phyloP scores from a whole-genome alignment of 352 stramenopile genomes.

The Pythium apleroticum region DNA sequence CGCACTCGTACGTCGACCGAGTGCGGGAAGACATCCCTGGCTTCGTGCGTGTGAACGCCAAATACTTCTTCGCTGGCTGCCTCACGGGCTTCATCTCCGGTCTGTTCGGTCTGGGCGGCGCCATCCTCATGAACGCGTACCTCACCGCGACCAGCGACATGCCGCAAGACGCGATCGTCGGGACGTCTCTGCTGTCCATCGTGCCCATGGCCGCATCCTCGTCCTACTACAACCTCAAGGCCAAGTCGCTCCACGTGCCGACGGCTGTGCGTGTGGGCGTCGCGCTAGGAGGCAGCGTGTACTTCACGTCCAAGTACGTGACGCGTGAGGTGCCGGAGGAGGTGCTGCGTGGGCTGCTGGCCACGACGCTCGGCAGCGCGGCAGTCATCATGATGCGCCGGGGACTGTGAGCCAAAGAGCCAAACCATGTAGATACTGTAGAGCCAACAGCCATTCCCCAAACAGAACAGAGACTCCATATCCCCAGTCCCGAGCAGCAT shows the following conservation, averaged over 20 bases:
- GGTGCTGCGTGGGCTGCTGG: slow-evolving; percentile 61
- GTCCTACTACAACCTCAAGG: slow-evolving; percentile 68
- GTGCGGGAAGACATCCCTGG: slow-evolving; percentile 32
- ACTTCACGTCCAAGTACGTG: slow-evolving; percentile 80
- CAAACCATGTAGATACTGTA: too few species aligned
- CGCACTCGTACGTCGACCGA: slow-evolving; percentile 38
- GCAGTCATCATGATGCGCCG: slow-evolving; percentile 80
- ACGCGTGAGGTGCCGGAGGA: slow-evolving; percentile 75
- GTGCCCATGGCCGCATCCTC: slow-evolving; percentile 70
- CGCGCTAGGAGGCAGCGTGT: slow-evolving; percentile 57
- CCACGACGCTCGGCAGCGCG: slow-evolving; percentile 56
- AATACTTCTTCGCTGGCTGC: slow-evolving; percentile 71
- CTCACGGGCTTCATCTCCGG: slow-evolving; percentile 79
- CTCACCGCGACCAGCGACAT: slow-evolving; percentile 81
- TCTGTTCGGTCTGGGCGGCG: slow-evolving; percentile 72
- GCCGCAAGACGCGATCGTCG: slow-evolving; percentile 77
- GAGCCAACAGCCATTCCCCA: too few species aligned
- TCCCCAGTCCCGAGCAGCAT: too few species aligned
- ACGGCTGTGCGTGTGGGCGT: slow-evolving; percentile 60
- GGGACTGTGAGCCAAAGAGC: slow-evolving; percentile 18
- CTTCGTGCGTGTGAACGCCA: slow-evolving; percentile 52
- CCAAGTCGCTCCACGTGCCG: slow-evolving; percentile 72
- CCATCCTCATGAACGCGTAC: slow-evolving; percentile 84
- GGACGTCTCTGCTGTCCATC: slow-evolving; percentile 79
- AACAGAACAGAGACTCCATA: too few species aligned